phyloP scores from a whole-genome alignment of 768 basidiomycete genomes.

The Pisolithus sp. region DNA sequence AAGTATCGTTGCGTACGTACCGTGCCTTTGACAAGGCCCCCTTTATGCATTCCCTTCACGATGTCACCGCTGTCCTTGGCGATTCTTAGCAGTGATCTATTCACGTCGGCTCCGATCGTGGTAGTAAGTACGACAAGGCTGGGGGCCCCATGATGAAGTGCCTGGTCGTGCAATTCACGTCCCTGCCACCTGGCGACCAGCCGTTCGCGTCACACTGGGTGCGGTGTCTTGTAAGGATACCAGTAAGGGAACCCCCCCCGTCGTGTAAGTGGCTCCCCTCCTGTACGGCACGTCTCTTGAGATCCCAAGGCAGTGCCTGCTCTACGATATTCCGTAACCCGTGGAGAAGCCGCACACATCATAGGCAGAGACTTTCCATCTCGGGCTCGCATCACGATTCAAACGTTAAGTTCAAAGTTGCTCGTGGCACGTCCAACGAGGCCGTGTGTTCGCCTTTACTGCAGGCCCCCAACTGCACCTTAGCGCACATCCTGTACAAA shows the following conservation, averaged over 20 bases:
- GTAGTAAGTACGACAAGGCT: neutral
- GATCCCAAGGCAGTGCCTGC: neutral
- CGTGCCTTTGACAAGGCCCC: neutral
- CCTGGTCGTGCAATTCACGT: neutral
- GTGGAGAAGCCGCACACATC: neutral
- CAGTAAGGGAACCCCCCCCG: neutral
- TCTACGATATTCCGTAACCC: neutral
- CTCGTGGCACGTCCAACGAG: neutral
- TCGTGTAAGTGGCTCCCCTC: no score
- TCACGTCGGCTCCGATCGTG: neutral
- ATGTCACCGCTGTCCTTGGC: neutral
- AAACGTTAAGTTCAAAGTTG: constrained; percentile 14
- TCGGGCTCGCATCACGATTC: constrained; percentile 1
- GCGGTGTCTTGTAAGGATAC: neutral
- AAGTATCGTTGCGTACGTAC: neutral
- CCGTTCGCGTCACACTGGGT: neutral
- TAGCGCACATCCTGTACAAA: neutral
- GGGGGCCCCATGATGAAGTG: neutral
- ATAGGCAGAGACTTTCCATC: neutral
- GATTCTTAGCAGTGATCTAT: neutral
- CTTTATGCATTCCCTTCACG: neutral
- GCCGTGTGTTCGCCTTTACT: neutral
- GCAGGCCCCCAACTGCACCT: no score
- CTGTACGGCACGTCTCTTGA: no score
- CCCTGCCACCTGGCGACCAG: neutral